Evolutionary conservation across 352 stramenopile species (phyloP), one percentile per base, ranked within the genome.

Genomic region (Pythium biforme): DNA sequence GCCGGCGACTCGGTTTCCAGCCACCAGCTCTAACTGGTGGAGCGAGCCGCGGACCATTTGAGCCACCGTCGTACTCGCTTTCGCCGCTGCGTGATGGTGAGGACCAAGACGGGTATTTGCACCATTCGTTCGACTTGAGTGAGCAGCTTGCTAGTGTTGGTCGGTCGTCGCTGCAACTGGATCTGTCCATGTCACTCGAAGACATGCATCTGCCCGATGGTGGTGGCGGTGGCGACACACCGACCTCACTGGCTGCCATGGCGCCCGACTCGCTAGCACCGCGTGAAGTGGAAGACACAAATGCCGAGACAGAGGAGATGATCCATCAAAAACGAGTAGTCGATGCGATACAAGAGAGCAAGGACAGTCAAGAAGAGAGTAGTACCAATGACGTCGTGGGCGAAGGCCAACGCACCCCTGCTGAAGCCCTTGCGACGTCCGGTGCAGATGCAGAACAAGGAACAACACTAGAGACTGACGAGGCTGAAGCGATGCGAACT

Each of bases 1-100:
- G 79, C 9, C 77, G 69, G 20, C 75, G 81, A 7, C 75, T 90
- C 14, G 77, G 77, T 6, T 63, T 62, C 37, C 51, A 70, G 37
- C 43, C 26, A 4, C 40, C 41, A 5, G 34, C 34, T 14, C 31
- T 10, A 5, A 34, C 31, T 11, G 10, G 31, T 10, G 31, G 31
- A 34, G 31, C 31, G n/a, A 31, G 4, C 43, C 20, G 8, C 11
- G 20, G 45, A 53, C n/a, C n/a, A n/a, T n/a, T n/a, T n/a, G n/a
- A n/a, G 25, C 1, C 31, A 10, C 5, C 23, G 29, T 25, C 29
- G 1, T 20, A 34, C 4, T 58, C 26, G 14, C 20, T 39, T 9
- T 37, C 47, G 26, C 2, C 9, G 15, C 7, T 54, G 10, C 11
- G 17, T 22, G 47, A 54, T 14, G 10, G 19, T 11, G 22, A 6